A percentile compares a stretch with the other conserved stretches of the same genome.
Evolutionary conservation across 495 filamentous ascomycete species (phyloP).

Genomic region (Bombardia bombarda): DNA sequence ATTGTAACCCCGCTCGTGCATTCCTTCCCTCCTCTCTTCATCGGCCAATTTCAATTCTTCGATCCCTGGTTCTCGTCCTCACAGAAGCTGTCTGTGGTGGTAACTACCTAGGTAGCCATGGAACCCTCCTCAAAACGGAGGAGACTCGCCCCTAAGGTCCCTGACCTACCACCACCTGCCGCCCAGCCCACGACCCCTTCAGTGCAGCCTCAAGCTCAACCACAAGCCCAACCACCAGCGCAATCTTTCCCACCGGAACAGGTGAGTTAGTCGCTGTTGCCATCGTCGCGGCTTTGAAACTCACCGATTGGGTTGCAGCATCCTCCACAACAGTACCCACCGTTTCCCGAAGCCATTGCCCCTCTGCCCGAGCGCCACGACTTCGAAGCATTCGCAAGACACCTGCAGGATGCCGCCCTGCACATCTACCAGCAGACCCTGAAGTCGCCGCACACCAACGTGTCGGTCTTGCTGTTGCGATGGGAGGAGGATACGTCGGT

Average conservation of each 20-base stretch:
- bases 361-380: constrained; percentile 37
- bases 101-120: too few relatives aligned
- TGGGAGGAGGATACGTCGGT: constrained; percentile 48
- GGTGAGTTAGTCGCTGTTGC: constrained; percentile 11
- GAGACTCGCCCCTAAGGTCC: constrained; percentile 29
- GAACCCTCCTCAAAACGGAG: constrained; percentile 30
- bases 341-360: constrained; percentile 12
- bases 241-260: constrained; percentile 21
- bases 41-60: too few relatives aligned
- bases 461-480: constrained; percentile 44
- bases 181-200: constrained; percentile 7
- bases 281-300: constrained; percentile 2
- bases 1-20: too few relatives aligned
- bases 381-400: constrained; percentile 50
- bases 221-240: constrained; percentile 13
- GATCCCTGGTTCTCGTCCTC: too few relatives aligned
- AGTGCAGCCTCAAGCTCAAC: constrained; percentile 11
- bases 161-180: constrained; percentile 17
- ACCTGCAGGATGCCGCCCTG: constrained; percentile 52
- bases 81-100: too few relatives aligned
- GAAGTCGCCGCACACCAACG: constrained; percentile 39
- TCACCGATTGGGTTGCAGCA: constrained; percentile 11
- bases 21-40: too few relatives aligned
- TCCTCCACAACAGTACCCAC: constrained; percentile 15
- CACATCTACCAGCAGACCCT: constrained; percentile 45